phyloP scores from a whole-genome alignment of 1,139 yeast genomes.

The Geotrichum klebahnii region DNA sequence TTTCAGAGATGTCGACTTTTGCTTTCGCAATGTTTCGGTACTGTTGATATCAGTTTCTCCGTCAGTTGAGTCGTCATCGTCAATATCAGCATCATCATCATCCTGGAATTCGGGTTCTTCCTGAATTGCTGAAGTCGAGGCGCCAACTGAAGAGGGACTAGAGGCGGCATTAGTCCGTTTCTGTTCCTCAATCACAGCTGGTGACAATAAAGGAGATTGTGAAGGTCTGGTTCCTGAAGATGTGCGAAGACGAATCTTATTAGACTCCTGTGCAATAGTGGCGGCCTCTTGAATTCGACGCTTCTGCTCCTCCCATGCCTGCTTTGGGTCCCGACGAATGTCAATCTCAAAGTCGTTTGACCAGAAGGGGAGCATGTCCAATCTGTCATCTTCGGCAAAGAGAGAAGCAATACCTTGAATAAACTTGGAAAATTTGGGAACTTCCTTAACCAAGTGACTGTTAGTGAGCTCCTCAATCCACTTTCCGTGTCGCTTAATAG shows the following conservation, averaged over 20 bases:
- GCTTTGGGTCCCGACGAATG: slow-evolving; percentile 69
- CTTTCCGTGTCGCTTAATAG: slow-evolving; percentile 48
- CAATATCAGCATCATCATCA: slow-evolving; percentile 28
- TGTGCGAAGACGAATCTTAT: slow-evolving; percentile 23
- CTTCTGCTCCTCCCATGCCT: slow-evolving; percentile 57
- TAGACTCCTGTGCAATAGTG: slow-evolving; percentile 24
- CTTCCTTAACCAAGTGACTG: slow-evolving; percentile 81
- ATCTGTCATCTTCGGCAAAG: slow-evolving; percentile 82
- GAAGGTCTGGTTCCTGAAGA: slow-evolving; percentile 12
- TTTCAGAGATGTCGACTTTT: slow-evolving; percentile 11
- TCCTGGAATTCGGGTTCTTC: slow-evolving; percentile 37
- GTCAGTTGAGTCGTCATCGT: slow-evolving; percentile 31
- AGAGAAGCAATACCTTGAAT: slow-evolving; percentile 86
- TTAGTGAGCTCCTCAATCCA: slow-evolving; percentile 89
- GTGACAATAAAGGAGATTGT: slow-evolving; percentile 14
- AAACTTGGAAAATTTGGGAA: slow-evolving; percentile 85
- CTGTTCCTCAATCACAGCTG: slow-evolving; percentile 20
- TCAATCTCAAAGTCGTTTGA: slow-evolving; percentile 83
- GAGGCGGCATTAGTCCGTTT: slow-evolving; percentile 18
- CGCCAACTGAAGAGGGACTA: slow-evolving; percentile 10
- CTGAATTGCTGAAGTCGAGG: slow-evolving; percentile 21
- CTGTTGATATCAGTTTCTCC: slow-evolving; percentile 25
- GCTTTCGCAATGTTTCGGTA: slow-evolving; percentile 13
- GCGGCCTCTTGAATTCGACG: slow-evolving; percentile 26
- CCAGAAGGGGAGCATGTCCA: slow-evolving; percentile 93